Conservation (phyloP, 2,329 filamentous ascomycete genomes). For the Penicillium griseofulvum region DNA sequence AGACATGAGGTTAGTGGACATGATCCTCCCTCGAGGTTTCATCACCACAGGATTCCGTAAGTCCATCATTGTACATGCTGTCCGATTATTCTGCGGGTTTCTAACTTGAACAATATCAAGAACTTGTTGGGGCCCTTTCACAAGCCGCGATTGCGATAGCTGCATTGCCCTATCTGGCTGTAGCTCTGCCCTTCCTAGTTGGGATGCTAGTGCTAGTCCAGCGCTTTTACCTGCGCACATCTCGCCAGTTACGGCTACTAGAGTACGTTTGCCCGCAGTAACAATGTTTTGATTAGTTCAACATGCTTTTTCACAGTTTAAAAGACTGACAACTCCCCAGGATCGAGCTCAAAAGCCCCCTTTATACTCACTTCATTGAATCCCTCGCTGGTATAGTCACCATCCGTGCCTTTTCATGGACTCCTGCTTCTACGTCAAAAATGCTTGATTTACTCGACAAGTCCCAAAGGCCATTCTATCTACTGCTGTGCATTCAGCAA, state of each 20-base stretch:
- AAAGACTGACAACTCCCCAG: background rate
- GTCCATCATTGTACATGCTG: background rate
- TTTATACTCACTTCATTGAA: conserved; percentile 22
- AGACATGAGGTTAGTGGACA: conserved; percentile 48
- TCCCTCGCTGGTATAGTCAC: conserved; percentile 14
- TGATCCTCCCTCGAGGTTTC: conserved; percentile 33
- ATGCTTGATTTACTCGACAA: conserved; percentile 35
- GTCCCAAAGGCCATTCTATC: conserved; percentile 47
- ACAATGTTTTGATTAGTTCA: background rate
- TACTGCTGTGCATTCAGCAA: conserved; percentile 46
- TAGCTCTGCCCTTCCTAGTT: conserved; percentile 9
- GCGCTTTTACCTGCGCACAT: conserved; percentile 18
- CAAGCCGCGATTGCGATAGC: conserved; percentile 12
- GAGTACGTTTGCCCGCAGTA: conserved; percentile 1
- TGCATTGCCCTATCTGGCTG: conserved; percentile 15
- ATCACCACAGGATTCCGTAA: conserved; percentile 1
- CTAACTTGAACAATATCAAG: background rate
- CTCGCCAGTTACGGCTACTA: conserved; percentile 18
- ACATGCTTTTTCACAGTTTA: background rate
- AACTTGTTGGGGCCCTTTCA: background rate
- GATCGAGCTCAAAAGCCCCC: conserved; percentile 20
- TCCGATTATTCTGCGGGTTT: background rate
- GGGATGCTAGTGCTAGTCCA: conserved; percentile 14
- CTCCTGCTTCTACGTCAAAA: background rate
- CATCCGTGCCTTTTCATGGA: conserved; percentile 19